Percentiles rank a stretch among this genome's conserved stretches.
Conservation (phyloP, 2,329 filamentous ascomycete genomes). For the Reticulascus tulasneorum region DNA sequence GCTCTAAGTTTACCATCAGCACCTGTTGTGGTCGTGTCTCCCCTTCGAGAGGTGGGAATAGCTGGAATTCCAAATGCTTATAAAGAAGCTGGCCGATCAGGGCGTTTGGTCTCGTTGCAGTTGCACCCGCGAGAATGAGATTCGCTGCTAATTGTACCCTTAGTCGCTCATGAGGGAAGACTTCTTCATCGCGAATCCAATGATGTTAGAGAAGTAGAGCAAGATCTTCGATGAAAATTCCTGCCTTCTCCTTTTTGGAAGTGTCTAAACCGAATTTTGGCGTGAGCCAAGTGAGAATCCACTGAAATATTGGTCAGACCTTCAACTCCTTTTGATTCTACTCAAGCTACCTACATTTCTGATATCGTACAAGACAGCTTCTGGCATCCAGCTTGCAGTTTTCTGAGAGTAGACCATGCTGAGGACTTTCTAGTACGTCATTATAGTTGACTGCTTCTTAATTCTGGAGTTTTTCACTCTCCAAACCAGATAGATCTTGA, state of each 20-base stretch:
- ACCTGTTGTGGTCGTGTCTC: conserved; percentile 14
- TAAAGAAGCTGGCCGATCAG: conserved; percentile 20
- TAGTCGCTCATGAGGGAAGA: conserved; percentile 21
- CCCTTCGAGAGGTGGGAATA: conserved; percentile 17
- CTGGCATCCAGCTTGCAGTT: conserved; percentile 12
- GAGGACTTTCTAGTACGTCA: conserved; percentile 18
- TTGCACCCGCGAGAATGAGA: conserved; percentile 18
- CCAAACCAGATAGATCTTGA: conserved; percentile 18
- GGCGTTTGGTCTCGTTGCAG: conserved; percentile 17
- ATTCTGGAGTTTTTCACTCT: conserved; percentile 16
- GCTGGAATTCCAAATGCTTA: conserved; percentile 20
- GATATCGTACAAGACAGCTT: conserved; percentile 16
- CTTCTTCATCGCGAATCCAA: conserved; percentile 17
- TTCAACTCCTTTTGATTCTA: background rate
- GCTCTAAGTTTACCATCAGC: conserved; percentile 18
- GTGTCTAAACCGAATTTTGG: conserved; percentile 14
- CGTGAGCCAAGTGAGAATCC: conserved; percentile 12
- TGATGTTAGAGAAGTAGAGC: conserved; percentile 17
- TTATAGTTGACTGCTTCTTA: conserved; percentile 14
- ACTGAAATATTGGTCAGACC: conserved; percentile 15
- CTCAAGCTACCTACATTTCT: conserved; percentile 13
- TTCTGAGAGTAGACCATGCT: conserved; percentile 16
- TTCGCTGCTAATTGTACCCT: conserved; percentile 16
- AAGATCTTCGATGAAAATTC: conserved; percentile 19
- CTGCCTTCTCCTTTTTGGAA: conserved; percentile 18